Conservation (phyloP, 108 stramenopile genomes). For the Pseudonitzschia multiseries region DNA sequence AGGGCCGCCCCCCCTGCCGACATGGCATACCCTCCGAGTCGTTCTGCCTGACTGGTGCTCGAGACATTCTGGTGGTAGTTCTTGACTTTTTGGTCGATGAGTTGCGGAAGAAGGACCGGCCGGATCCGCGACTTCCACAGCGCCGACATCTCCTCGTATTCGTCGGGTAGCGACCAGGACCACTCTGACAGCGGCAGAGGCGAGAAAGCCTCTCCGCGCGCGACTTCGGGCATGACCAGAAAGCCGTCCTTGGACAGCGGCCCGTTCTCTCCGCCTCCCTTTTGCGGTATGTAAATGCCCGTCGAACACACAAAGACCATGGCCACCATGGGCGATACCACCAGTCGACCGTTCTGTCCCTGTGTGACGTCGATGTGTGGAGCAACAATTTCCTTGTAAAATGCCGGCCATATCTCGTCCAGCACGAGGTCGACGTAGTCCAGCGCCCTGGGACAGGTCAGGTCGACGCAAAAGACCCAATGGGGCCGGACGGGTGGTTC, state of each 20-base stretch:
- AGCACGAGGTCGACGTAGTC: slow-evolving; percentile 37
- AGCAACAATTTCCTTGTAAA: slow-evolving; percentile 25
- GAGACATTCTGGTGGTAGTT: slow-evolving; percentile 1
- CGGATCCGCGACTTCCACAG: slow-evolving; percentile 41
- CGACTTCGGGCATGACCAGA: slow-evolving; percentile 70
- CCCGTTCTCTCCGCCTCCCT: slow-evolving; percentile 18
- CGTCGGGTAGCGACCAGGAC: slow-evolving; percentile 48
- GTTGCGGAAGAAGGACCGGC: slow-evolving; percentile 11
- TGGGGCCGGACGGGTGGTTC: slow-evolving; percentile 37
- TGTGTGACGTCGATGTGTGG: slow-evolving; percentile 24
- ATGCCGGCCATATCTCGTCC: slow-evolving; percentile 26
- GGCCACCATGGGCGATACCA: slow-evolving; percentile 27
- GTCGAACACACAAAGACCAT: slow-evolving; percentile 46
- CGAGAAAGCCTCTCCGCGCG: slow-evolving; percentile 65
- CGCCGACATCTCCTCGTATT: not conserved
- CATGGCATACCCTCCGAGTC: slow-evolving; percentile 23
- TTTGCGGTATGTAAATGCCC: slow-evolving; percentile 46
- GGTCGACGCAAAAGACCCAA: slow-evolving; percentile 69
- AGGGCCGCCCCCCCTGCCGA: slow-evolving; percentile 80
- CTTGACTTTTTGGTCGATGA: slow-evolving; percentile 14
- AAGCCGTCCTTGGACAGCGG: slow-evolving; percentile 33
- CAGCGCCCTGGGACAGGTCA: slow-evolving; percentile 34
- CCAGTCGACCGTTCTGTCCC: slow-evolving; percentile 25
- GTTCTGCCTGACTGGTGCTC: slow-evolving; percentile 7
- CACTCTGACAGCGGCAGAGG: slow-evolving; percentile 62